These are phyloP conservation scores for Mycena floridula DNA, from an alignment of 768 basidiomycete genomes.

Conservation along the genomic window DNA sequence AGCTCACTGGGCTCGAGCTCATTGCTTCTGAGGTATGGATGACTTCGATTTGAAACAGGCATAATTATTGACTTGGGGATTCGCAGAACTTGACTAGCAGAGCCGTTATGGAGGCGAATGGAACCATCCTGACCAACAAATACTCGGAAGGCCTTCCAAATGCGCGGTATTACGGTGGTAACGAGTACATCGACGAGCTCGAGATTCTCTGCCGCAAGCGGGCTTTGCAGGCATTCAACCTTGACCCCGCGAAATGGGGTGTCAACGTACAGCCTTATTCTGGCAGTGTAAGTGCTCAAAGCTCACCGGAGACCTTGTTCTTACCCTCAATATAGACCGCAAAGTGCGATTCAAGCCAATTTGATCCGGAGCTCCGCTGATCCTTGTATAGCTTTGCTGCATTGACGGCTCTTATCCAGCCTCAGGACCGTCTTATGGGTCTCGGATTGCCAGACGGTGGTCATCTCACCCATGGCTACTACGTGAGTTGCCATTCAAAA, in stretches of 20 bases:
- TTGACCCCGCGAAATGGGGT: conserved; percentile 90
- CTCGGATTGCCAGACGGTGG: conserved; percentile 97
- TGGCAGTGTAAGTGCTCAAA: conserved; percentile 61
- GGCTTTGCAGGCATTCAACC: conserved; percentile 92
- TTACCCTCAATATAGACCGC: conserved; percentile 51
- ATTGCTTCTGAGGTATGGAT: conserved; percentile 90
- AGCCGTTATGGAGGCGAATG: conserved; percentile 97
- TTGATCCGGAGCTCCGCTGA: conserved; percentile 7
- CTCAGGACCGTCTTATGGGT: conserved; percentile 98
- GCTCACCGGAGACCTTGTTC: neutral
- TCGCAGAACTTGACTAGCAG: conserved; percentile 89
- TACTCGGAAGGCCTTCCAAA: conserved; percentile 99
- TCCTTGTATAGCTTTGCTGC: conserved; percentile 80
- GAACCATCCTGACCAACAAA: conserved; percentile 98
- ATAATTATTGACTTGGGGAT: conserved; percentile 2
- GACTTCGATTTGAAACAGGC: conserved; percentile 2
- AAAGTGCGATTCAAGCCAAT: conserved; percentile 50
- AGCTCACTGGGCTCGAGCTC: conserved; percentile 95
- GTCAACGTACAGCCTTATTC: conserved; percentile 99
- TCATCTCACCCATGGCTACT: conserved; percentile 96
- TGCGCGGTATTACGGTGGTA: conserved; percentile 95
- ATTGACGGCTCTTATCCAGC: conserved; percentile 91
- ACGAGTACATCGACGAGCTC: conserved; percentile 96
- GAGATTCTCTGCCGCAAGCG: conserved; percentile 93
- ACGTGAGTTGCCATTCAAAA: conserved; percentile 49